phyloP scores from a whole-genome alignment of 2,329 filamentous ascomycete species.

The Paecilomyces fulvus region DNA sequence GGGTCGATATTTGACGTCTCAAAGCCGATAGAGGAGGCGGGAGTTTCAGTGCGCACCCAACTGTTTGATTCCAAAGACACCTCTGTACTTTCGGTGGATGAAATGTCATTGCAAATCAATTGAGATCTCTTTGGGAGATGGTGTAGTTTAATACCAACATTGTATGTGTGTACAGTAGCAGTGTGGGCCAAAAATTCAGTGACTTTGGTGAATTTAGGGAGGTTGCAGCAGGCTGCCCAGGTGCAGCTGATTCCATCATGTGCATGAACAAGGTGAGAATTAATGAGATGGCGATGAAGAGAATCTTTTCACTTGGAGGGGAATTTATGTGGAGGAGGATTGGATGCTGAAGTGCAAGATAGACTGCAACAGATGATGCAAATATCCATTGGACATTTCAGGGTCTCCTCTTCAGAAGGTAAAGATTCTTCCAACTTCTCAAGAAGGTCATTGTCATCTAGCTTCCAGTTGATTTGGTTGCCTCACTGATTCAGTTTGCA shows the following conservation, averaged over 20 bases:
- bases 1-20: conserved; percentile 10
- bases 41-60: conserved; percentile 7
- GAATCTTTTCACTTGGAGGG: conserved; percentile 14
- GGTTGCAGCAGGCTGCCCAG: too few species aligned
- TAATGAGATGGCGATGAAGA: conserved; percentile 15
- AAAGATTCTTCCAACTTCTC: conserved; percentile 11
- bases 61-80: conserved; percentile 5
- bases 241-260: conserved; percentile 1
- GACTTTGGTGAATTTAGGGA: too few species aligned
- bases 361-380: conserved; percentile 19
- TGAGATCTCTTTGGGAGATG: too few species aligned
- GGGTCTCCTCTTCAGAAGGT: conserved; percentile 7
- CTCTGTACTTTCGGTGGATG: conserved; percentile 6
- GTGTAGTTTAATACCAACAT: too few species aligned
- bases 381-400: conserved; percentile 14
- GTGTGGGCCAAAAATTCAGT: too few species aligned
- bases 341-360: conserved; percentile 14
- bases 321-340: conserved; percentile 17
- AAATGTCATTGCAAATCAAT: conserved; percentile 6
- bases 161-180: too few species aligned
- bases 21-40: conserved; percentile 10
- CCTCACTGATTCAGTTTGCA: conserved; percentile 16
- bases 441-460: conserved; percentile 6
- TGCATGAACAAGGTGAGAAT: conserved; percentile 11
- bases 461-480: conserved; percentile 16